These are phyloP conservation scores for Eucalyptus pauciflora DNA, from an alignment of 345 rosid species.

Conservation along the genomic window DNA sequence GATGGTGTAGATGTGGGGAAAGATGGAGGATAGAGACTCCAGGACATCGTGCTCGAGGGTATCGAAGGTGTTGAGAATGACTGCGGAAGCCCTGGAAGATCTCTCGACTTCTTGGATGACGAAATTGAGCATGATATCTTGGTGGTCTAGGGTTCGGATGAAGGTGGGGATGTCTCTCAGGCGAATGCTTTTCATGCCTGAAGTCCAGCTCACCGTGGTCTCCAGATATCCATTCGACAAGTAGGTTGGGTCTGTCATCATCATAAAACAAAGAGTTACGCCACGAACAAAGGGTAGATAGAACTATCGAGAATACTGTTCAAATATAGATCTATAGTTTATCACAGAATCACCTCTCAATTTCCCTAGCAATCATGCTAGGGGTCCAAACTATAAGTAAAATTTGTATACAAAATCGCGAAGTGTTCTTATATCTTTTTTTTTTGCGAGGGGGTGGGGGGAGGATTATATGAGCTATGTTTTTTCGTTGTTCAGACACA, in stretches of 20 bases:
- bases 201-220: slow-evolving; percentile 18
- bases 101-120: neutral
- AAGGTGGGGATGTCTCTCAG: slow-evolving; percentile 23
- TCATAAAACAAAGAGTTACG: neutral
- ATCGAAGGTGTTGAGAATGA: slow-evolving; percentile 31
- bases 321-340: neutral
- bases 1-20: slow-evolving; percentile 3
- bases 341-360: neutral
- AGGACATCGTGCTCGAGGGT: slow-evolving; percentile 14
- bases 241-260: slow-evolving; percentile 3
- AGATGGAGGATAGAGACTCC: slow-evolving; percentile 2
- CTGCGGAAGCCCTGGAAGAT: slow-evolving; percentile 5
- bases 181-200: slow-evolving; percentile 13
- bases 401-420: neutral
- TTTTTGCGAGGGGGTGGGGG: too few species aligned
- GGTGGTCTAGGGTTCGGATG: slow-evolving; percentile 5
- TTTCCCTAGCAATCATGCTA: neutral
- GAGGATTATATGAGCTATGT: neutral
- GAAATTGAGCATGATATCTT: slow-evolving; percentile 16
- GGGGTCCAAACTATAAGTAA: neutral
- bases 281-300: neutral
- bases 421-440: neutral
- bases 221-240: slow-evolving; percentile 15
- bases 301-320: neutral
- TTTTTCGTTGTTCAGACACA: neutral